Conservation (phyloP, 371 early-diverging fungal species). For the Coemansia sp. region DNA sequence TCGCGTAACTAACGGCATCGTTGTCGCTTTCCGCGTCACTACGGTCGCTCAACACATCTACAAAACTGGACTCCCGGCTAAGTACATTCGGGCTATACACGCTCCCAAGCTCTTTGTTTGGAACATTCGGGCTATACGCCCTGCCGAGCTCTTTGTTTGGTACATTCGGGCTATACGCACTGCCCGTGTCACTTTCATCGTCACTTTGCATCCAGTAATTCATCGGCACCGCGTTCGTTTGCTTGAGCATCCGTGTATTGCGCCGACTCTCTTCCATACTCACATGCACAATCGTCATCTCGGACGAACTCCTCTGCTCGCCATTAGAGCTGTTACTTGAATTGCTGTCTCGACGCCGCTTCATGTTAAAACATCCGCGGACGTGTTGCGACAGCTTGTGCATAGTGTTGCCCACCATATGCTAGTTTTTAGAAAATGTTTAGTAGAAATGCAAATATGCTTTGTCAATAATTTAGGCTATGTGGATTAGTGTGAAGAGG, state of each 20-base stretch:
- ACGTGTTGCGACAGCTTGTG: constrained; percentile 38
- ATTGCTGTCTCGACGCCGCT: constrained; percentile 32
- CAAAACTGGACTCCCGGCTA: constrained; percentile 6
- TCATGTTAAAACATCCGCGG: constrained; percentile 24
- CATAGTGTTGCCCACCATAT: constrained; percentile 14
- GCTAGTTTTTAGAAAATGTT: neutral
- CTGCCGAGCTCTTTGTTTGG: too few relatives aligned
- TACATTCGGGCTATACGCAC: neutral
- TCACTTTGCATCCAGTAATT: constrained; percentile 32
- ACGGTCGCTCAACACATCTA: constrained; percentile 3
- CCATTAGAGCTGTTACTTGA: constrained; percentile 1
- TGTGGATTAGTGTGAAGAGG: neutral
- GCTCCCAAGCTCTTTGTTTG: too few relatives aligned
- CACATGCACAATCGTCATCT: constrained; percentile 29
- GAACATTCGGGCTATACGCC: neutral
- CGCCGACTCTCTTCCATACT: constrained; percentile 26
- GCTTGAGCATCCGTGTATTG: neutral
- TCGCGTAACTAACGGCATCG: neutral
- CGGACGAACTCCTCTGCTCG: constrained; percentile 2
- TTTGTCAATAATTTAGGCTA: neutral
- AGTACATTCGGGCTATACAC: constrained; percentile 1
- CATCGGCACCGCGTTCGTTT: constrained; percentile 18
- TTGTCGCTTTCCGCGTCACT: too few relatives aligned
- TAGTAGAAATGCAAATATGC: neutral
- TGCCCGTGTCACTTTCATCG: constrained; percentile 1